phyloP scores from a whole-genome alignment of 805 yeast genomes.

The Grigorovia jiainica region DNA sequence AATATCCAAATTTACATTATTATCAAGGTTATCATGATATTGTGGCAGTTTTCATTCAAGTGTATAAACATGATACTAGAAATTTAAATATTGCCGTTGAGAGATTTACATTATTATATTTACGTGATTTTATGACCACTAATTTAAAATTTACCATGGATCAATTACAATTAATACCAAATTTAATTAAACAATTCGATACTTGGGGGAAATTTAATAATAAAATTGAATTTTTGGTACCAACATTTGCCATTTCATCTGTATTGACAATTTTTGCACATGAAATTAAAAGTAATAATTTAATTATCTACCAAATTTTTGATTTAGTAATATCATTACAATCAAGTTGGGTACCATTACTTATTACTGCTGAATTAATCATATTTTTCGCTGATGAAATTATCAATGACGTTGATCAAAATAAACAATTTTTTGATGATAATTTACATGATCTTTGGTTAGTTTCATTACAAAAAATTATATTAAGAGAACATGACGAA shows the following conservation, averaged over 20 bases:
- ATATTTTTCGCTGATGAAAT: slow-evolving; percentile 37
- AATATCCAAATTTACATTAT: slow-evolving; percentile 55
- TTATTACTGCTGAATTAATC: slow-evolving; percentile 52
- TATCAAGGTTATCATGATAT: slow-evolving; percentile 94
- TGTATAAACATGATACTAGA: slow-evolving; percentile 28
- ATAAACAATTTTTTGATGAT: slow-evolving; percentile 19
- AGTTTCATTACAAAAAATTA: slow-evolving; percentile 35
- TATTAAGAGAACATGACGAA: neutral
- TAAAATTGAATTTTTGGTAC: slow-evolving; percentile 32
- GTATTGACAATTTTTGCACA: slow-evolving; percentile 74
- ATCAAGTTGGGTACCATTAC: slow-evolving; percentile 45
- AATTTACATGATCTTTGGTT: slow-evolving; percentile 28
- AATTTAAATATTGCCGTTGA: slow-evolving; percentile 30
- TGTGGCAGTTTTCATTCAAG: slow-evolving; percentile 53
- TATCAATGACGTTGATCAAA: slow-evolving; percentile 20
- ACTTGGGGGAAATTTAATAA: slow-evolving; percentile 26
- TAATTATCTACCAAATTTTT: slow-evolving; percentile 46
- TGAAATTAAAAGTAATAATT: slow-evolving; percentile 35
- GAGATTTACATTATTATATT: slow-evolving; percentile 44
- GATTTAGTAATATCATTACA: slow-evolving; percentile 54
- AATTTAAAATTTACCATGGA: slow-evolving; percentile 55
- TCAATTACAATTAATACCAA: slow-evolving; percentile 59
- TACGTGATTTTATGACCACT: slow-evolving; percentile 81
- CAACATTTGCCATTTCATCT: slow-evolving; percentile 66
- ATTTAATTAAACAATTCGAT: slow-evolving; percentile 44